Base-by-base conservation (phyloP, 2,329 filamentous ascomycete genomes). In the Sclerotinia subarctica region DNA sequence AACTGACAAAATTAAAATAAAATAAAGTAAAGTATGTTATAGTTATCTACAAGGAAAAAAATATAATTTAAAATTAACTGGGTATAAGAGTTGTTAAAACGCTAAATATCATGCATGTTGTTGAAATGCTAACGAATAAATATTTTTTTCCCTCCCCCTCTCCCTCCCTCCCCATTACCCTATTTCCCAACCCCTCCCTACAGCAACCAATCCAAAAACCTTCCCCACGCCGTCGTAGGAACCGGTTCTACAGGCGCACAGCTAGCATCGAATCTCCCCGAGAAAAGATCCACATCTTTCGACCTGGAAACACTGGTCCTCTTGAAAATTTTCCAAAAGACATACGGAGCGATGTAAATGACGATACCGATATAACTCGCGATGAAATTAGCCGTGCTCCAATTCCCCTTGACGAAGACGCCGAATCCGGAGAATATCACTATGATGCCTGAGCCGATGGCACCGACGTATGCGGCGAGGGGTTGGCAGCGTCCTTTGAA, bases 401-500 rank as follows among this genome's bases (percentile, higher is more conserved):
- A 89, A 68, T 85, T 84, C 3, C 86, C 87, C 44, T 78, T 78
- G 0, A 85, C 87, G 69, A 90, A 90, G 2, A 86, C 85, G 2
- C 80, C 74, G 72, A 93, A 93, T 0, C 90, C 90, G 3, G 90
- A 93, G 56, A 93, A 81, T 3, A 93, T 79, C 69, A 92, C 88
- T 49, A 90, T 77, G 38, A 88, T 80, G 74, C 29, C 51, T 2
- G 64, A 66, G 0, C 64, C 51, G 29, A 66, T 66, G 3, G 53
- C 53, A 21, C 64, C 64, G 21, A 64, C 35, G 11, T 64, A 88
- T 0, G 86, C 82, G 5, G 83, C 85, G 70, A 82, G 88, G 0
- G 87, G 87, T 73, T 88, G 86, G 13, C 88, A 75, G 11, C 75
- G 76, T 11, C 82, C 84, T 52, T 78, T 78, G 74, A 86, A 90